phyloP scores from a whole-genome alignment of 2,329 filamentous ascomycete species.

The Fusarium penzigii region DNA sequence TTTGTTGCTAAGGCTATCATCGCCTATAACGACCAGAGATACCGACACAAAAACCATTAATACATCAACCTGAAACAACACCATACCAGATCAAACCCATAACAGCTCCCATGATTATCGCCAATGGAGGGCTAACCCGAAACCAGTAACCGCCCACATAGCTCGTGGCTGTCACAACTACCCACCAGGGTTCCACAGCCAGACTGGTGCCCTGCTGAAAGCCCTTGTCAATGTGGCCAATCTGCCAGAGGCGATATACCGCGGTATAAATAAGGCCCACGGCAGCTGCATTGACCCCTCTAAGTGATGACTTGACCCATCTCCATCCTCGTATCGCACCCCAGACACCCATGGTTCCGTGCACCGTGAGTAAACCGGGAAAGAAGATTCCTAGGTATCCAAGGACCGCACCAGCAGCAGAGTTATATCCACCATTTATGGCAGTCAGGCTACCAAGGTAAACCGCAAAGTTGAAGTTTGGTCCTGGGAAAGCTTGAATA shows the following conservation, averaged over 20 bases:
- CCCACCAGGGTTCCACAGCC: conserved; percentile 63
- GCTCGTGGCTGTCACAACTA: conserved; percentile 55
- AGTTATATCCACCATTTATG: conserved; percentile 36
- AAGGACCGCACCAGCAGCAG: conserved; percentile 50
- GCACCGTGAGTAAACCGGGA: conserved; percentile 50
- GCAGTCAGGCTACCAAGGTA: conserved; percentile 56
- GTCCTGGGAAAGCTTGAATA: conserved; percentile 65
- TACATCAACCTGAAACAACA: conserved; percentile 19
- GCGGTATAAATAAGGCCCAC: conserved; percentile 65
- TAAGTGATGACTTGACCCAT: conserved; percentile 49
- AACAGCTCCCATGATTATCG: conserved; percentile 35
- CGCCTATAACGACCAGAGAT: too few species aligned
- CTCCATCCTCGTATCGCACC: conserved; percentile 44
- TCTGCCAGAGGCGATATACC: conserved; percentile 63
- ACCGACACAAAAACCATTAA: too few species aligned
- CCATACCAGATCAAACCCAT: conserved; percentile 37
- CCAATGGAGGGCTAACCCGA: conserved; percentile 32
- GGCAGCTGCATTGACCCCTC: conserved; percentile 61
- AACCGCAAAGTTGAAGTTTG: conserved; percentile 55
- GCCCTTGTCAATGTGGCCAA: conserved; percentile 57
- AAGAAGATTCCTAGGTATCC: conserved; percentile 55
- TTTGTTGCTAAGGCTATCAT: too few species aligned
- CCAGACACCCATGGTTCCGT: conserved; percentile 59
- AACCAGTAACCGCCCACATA: conserved; percentile 49
- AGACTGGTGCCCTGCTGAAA: conserved; percentile 52